A percentile compares a stretch with the other conserved stretches of the same genome.
phyloP scores from a whole-genome alignment of 306 rosid species.

The Mucuna pruriens region DNA sequence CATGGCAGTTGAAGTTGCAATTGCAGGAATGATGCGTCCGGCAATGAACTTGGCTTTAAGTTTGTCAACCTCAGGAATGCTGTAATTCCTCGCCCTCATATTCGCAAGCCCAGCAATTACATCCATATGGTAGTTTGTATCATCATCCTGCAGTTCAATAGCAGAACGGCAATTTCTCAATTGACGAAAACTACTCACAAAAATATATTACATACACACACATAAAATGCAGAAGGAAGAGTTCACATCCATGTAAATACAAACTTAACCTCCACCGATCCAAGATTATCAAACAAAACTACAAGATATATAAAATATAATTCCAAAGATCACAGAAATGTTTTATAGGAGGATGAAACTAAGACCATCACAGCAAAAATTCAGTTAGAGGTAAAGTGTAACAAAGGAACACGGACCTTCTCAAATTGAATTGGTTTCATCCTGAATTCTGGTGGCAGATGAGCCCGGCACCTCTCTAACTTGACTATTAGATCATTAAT shows the following conservation, averaged over 20 bases:
- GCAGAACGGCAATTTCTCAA: neutral
- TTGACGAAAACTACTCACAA: neutral
- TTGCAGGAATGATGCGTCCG: constrained; percentile 94
- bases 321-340: neutral
- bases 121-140: constrained; percentile 91
- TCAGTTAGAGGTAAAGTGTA: neutral
- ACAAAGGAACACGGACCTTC: constrained; percentile 53
- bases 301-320: neutral
- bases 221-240: neutral
- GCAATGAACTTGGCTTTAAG: constrained; percentile 93
- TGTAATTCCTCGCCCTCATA: constrained; percentile 91
- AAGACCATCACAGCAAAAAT: neutral
- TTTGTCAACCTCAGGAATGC: constrained; percentile 92
- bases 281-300: neutral
- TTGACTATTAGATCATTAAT: constrained; percentile 62
- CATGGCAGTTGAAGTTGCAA: constrained; percentile 96
- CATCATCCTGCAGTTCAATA: constrained; percentile 73
- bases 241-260: neutral
- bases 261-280: neutral
- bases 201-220: neutral
- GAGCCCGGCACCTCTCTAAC: constrained; percentile 59
- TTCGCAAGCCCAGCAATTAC: constrained; percentile 89
- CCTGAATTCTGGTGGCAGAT: constrained; percentile 60
- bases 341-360: neutral
- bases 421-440: constrained; percentile 91